A percentile compares a stretch with the other conserved stretches of the same genome.
These are phyloP conservation scores for Antarctomyces pellizariae DNA, from an alignment of 495 filamentous ascomycete genomes.

Conservation along the genomic window DNA sequence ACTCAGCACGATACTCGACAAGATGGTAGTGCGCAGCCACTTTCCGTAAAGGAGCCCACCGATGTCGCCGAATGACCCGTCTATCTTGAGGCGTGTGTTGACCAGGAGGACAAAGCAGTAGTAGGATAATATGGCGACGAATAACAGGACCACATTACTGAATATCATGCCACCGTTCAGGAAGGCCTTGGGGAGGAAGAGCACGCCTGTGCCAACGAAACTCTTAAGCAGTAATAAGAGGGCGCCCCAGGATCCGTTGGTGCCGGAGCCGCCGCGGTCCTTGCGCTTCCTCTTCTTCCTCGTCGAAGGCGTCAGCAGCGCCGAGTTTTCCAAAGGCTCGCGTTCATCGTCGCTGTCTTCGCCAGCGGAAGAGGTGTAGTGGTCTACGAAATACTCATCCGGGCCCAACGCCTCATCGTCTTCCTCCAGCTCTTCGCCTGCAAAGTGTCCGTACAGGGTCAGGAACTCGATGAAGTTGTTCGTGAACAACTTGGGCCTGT, in stretches of 20 bases:
- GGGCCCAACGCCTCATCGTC: constrained; percentile 72
- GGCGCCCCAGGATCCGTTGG: constrained; percentile 47
- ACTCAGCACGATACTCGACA: constrained; percentile 74
- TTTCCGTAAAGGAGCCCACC: constrained; percentile 79
- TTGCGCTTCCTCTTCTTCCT: constrained; percentile 50
- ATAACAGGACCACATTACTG: constrained; percentile 69
- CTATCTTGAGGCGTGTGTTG: constrained; percentile 57
- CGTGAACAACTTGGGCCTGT: constrained; percentile 46
- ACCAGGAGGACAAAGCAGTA: constrained; percentile 93
- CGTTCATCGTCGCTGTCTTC: constrained; percentile 35
- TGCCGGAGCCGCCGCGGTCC: constrained; percentile 43
- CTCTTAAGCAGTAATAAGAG: constrained; percentile 76
- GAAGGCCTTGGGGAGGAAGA: constrained; percentile 81
- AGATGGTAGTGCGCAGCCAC: constrained; percentile 69
- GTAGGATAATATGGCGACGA: constrained; percentile 65
- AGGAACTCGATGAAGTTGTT: constrained; percentile 88
- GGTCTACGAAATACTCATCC: constrained; percentile 64
- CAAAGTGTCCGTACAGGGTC: constrained; percentile 88
- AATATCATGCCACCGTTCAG: constrained; percentile 96
- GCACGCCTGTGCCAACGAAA: constrained; percentile 91
- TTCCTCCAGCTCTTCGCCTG: constrained; percentile 85
- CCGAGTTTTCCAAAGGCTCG: constrained; percentile 59
- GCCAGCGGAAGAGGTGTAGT: constrained; percentile 19
- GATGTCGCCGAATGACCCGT: constrained; percentile 89
- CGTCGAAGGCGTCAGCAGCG: constrained; percentile 48